These are phyloP conservation scores for Cyberlindnera subsufficiens DNA, from an alignment of 805 yeast genomes.

Conservation along the genomic window DNA sequence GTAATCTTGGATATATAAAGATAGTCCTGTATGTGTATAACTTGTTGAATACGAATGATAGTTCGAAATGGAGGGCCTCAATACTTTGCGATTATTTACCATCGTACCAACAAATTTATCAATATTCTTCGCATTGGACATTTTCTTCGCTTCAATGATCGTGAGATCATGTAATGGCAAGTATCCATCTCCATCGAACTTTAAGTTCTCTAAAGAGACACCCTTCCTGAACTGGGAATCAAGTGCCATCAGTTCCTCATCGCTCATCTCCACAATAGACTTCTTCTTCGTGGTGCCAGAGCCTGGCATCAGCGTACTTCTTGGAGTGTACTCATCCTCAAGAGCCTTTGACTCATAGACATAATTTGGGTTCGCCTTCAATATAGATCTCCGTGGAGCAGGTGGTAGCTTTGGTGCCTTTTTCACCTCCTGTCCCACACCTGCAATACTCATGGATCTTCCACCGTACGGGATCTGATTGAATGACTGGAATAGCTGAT, in stretches of 20 bases:
- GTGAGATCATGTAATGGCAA: constrained; percentile 10
- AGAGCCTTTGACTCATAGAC: neutral
- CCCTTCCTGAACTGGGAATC: constrained; percentile 21
- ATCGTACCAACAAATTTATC: constrained; percentile 15
- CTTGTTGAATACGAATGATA: constrained; percentile 15
- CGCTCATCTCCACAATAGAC: constrained; percentile 22
- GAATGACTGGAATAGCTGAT: constrained; percentile 14
- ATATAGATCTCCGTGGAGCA: constrained; percentile 19
- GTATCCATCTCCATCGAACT: constrained; percentile 22
- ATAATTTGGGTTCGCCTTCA: constrained; percentile 7
- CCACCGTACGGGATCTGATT: constrained; percentile 6
- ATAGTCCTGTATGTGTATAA: constrained; percentile 16
- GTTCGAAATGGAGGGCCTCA: constrained; percentile 8
- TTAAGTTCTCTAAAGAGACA: constrained; percentile 13
- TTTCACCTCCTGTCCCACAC: constrained; percentile 1
- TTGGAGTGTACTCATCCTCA: neutral
- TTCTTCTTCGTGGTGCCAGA: constrained; percentile 11
- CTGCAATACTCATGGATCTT: neutral
- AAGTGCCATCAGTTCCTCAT: constrained; percentile 21
- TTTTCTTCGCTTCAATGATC: constrained; percentile 1
- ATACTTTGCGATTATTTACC: constrained; percentile 6
- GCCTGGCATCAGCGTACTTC: neutral
- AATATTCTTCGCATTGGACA: constrained; percentile 12
- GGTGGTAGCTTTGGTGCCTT: constrained; percentile 22
- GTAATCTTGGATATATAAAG: constrained; percentile 6